These are phyloP conservation scores for Aspergillus awamori DNA, from an alignment of 2,329 filamentous ascomycete genomes.

Conservation along the genomic window DNA sequence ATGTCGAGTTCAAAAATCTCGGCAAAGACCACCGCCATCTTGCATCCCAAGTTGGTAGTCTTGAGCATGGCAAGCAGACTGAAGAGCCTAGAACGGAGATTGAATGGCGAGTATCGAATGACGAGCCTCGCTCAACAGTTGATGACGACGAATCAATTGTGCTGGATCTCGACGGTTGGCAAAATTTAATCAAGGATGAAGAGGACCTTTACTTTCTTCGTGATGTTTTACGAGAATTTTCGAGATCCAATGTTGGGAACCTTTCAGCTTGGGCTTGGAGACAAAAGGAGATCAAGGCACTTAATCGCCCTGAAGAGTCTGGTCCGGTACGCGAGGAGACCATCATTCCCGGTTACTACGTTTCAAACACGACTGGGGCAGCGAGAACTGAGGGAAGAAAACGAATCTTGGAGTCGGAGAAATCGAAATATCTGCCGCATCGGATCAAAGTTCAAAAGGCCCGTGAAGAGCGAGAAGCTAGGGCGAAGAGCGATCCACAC, in stretches of 20 bases:
- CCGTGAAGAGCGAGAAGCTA: constrained; percentile 83
- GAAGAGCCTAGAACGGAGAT: constrained; percentile 53
- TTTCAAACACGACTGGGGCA: constrained; percentile 80
- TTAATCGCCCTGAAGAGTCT: constrained; percentile 61
- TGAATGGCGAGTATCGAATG: constrained; percentile 62
- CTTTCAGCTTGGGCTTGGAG: constrained; percentile 69
- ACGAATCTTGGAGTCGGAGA: constrained; percentile 95
- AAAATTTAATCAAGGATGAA: constrained; percentile 68
- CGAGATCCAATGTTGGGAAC: constrained; percentile 57
- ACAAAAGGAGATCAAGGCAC: constrained; percentile 71
- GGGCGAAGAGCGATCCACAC: constrained; percentile 64
- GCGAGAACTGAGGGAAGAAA: constrained; percentile 92
- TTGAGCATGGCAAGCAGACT: constrained; percentile 34
- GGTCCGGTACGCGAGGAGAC: constrained; percentile 58
- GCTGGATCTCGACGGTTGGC: constrained; percentile 72
- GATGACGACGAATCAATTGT: constrained; percentile 66
- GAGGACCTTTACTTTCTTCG: constrained; percentile 65
- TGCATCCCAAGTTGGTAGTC: constrained; percentile 17
- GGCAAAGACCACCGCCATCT: constrained; percentile 17
- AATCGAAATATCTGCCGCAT: constrained; percentile 96
- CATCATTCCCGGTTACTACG: constrained; percentile 71
- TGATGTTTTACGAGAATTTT: constrained; percentile 52
- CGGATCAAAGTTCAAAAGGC: constrained; percentile 94
- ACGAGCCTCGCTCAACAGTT: constrained; percentile 64
- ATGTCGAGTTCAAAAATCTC: constrained; percentile 42